Evolutionary conservation across 192 early-diverging fungal species (phyloP), one percentile per base, ranked within the genome.

Genomic region (Mortierella hygrophila): DNA sequence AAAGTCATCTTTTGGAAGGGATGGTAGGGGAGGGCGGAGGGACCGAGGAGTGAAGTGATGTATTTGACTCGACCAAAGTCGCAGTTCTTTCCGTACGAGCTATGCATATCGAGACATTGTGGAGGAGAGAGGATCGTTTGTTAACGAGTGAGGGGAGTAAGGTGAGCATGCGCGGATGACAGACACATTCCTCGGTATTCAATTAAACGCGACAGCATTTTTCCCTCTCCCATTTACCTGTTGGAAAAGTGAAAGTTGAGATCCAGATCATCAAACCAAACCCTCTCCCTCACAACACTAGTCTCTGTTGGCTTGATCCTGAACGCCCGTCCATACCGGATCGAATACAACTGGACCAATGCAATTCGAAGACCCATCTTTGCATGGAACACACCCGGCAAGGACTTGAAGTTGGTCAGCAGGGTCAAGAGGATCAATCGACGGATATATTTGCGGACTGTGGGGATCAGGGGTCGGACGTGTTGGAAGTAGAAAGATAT

Each of bases 401-500:
- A 65, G 71, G 83, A 86, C 49, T 86, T 86, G 75, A 80, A 77
- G 65, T 86, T 86, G 78, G 76, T 70, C 32, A 86, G 29, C 11
- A 86, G 44, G 40, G 78, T 38, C 46, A 86, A n/a, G 15, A 86
- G 49, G 44, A 81, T 78, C n/a, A 86, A 16, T 1, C 83, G 78
- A 54, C 83, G 83, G 32, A 81, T 21, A 52, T 80, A 76, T 47
- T 86, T 86, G 42, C 75, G 60, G 4, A 81, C 69, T 2, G 74
- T 54, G 26, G 71, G 79, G 63, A 81, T 75, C 29, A 74, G 65
- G 2, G 83, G 83, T 10, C 75, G 79, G 7, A 86, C 71, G 44
- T 86, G 79, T 52, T 86, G 83, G 69, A 86, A 86, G 71, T 86
- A 86, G 65, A 86, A 86, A 21, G 83, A 86, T 35, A 86, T 81